Conservation (phyloP, 805 yeast species). For the Suhomyces emberorum region DNA sequence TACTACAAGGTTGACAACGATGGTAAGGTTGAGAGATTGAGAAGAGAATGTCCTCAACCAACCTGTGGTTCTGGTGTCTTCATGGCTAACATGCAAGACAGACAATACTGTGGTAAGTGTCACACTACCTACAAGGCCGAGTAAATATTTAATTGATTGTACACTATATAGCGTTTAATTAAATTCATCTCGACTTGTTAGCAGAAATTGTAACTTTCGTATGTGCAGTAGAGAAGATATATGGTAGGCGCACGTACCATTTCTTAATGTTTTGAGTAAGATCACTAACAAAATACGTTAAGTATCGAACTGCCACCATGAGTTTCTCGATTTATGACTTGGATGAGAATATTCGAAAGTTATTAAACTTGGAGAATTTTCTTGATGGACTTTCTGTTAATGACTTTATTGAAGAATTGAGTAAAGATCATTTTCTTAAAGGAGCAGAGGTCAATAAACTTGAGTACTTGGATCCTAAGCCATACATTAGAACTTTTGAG, state of each 20-base stretch:
- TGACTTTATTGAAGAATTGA: conserved; percentile 76
- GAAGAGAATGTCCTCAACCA: conserved; percentile 93
- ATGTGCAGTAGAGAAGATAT: too few relatives aligned
- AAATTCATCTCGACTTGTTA: too few relatives aligned
- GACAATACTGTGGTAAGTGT: conserved; percentile 99
- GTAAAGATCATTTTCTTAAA: conserved; percentile 59
- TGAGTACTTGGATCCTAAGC: conserved; percentile 80
- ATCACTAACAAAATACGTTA: too few relatives aligned
- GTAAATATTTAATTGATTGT: too few relatives aligned
- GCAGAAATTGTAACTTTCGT: too few relatives aligned
- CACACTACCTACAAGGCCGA: conserved; percentile 79
- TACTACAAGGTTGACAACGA: conserved; percentile 99
- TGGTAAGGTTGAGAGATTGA: conserved; percentile 97
- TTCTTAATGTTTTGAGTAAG: too few relatives aligned
- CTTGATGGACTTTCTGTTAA: conserved; percentile 67
- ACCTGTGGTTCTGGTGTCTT: conserved; percentile 98
- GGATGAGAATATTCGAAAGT: conserved; percentile 57
- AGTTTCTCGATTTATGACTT: conserved; percentile 54
- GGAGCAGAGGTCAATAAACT: conserved; percentile 50
- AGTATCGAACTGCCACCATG: too few relatives aligned
- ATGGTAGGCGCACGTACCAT: too few relatives aligned
- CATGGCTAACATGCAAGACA: conserved; percentile 98
- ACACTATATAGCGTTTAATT: too few relatives aligned
- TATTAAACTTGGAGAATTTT: conserved; percentile 60
- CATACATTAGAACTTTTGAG: conserved; percentile 91